These are phyloP conservation scores for Allium fistulosum DNA, from an alignment of 106 monocot species.

Conservation along the genomic window DNA sequence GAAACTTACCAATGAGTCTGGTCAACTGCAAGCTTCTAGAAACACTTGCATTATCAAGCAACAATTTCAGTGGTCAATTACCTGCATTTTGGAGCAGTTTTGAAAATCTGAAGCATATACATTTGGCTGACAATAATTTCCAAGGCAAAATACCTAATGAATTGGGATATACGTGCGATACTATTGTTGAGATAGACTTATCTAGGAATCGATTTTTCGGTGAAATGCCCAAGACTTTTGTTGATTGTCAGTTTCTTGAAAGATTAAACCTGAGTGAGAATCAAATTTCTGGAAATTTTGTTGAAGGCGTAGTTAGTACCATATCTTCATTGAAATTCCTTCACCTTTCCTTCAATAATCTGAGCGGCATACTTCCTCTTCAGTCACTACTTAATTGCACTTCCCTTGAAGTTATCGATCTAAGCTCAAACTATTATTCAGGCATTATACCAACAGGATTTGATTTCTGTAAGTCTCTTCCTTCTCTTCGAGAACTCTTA, in stretches of 20 bases:
- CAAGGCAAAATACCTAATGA: constrained; percentile 49
- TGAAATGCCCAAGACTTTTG: constrained; percentile 16
- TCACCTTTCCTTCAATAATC: constrained; percentile 30
- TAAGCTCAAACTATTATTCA: constrained; percentile 31
- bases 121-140: constrained; percentile 38
- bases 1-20: constrained; percentile 36
- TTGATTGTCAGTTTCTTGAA: constrained; percentile 14
- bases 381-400: constrained; percentile 17
- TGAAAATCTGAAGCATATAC: constrained; percentile 25
- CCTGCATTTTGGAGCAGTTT: constrained; percentile 36
- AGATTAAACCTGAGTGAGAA: constrained; percentile 31
- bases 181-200: constrained; percentile 43
- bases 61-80: constrained; percentile 27
- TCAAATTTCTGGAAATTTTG: constrained; percentile 15
- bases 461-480: constrained; percentile 20
- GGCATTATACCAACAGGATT: constrained; percentile 32
- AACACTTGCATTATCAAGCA: constrained; percentile 41
- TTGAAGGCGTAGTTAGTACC: neutral
- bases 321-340: constrained; percentile 23
- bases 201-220: constrained; percentile 11
- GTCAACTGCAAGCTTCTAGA: constrained; percentile 39
- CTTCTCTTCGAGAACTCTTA: constrained; percentile 28
- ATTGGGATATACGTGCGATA: constrained; percentile 33
- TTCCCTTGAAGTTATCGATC: constrained; percentile 22
- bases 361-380: constrained; percentile 31